Evolutionary conservation across 441 rosid species (phyloP), one percentile per base, ranked within the genome.

Genomic region (Omphalea diandra): DNA sequence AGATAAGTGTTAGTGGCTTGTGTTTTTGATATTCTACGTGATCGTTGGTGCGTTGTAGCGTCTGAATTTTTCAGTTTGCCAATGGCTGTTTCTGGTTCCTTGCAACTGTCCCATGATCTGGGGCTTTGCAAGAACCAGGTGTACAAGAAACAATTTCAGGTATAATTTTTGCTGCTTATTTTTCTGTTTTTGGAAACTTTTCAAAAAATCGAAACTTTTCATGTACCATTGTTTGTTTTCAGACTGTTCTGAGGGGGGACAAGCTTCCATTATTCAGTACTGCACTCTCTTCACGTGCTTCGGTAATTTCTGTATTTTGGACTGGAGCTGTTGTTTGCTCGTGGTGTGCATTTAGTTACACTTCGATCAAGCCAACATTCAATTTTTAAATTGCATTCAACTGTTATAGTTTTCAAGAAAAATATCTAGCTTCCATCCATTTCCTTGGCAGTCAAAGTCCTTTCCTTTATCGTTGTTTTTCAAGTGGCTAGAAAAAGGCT

Each of bases 91-190:
- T 73, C 83, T 79, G 90, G 94, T 82, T 86, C 94, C 65, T 70
- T 87, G 91, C 97, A 87, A 70, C 65, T 90, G 80, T 82, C 96
- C 80, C 83, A 78, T 83, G 84, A 83, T 66, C 53, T 84, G 83
- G 89, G 94, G 69, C 83, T 89, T 83, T 83, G 88, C 87, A 90
- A 80, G 90, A 87, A 81, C 83, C 88, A 81, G 76, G 65, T 67
- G 40, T 57, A 46, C 72, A 73, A 35, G 65, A 79, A 79, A 40
- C 83, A 76, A 65, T 75, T 79, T 24, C 76, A 81, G 96, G 98
- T 90, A 76, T 18, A 32, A 5, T 47, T 55, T 54, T 17, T 9
- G 33, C 18, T 10, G 10, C 32, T 27, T 3, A 2, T 53, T 57
- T 73, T 0, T 29, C 38, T 17, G 18, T 64, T 0, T 22, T n/a